phyloP scores from a whole-genome alignment of 345 rosid species.

The Salix arbutifolia region DNA sequence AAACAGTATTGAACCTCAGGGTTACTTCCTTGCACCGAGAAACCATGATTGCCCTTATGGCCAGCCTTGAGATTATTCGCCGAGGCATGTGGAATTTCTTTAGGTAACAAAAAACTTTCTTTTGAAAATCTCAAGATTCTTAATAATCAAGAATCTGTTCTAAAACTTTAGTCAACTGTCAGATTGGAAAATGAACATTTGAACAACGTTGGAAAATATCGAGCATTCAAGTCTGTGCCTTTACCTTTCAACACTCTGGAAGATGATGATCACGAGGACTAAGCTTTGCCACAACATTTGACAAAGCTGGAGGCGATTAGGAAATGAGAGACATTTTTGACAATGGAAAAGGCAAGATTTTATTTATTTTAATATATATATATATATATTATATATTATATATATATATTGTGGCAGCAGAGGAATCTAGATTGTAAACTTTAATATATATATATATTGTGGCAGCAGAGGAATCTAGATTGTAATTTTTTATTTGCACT shows the following conservation, averaged over 20 bases:
- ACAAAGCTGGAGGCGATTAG: background rate
- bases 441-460: too few species aligned
- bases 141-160: background rate
- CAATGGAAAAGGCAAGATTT: too few species aligned
- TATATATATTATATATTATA: too few species aligned
- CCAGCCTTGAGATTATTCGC: conserved; percentile 63
- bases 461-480: too few species aligned
- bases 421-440: too few species aligned
- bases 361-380: too few species aligned
- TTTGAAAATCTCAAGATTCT: background rate
- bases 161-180: background rate
- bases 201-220: conserved; percentile 62
- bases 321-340: too few species aligned
- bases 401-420: too few species aligned
- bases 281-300: background rate
- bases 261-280: conserved; percentile 46
- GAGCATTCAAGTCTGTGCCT: conserved; percentile 78
- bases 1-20: conserved; percentile 44
- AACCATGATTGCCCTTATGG: conserved; percentile 45
- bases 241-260: conserved; percentile 62
- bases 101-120: conserved; percentile 24
- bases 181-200: conserved; percentile 77
- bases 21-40: conserved; percentile 32
- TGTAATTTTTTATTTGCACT: too few species aligned
- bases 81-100: conserved; percentile 81